A percentile compares a stretch with the other conserved stretches of the same genome.
Conservation (phyloP, 805 yeast genomes). For the Starmerella geochares region DNA sequence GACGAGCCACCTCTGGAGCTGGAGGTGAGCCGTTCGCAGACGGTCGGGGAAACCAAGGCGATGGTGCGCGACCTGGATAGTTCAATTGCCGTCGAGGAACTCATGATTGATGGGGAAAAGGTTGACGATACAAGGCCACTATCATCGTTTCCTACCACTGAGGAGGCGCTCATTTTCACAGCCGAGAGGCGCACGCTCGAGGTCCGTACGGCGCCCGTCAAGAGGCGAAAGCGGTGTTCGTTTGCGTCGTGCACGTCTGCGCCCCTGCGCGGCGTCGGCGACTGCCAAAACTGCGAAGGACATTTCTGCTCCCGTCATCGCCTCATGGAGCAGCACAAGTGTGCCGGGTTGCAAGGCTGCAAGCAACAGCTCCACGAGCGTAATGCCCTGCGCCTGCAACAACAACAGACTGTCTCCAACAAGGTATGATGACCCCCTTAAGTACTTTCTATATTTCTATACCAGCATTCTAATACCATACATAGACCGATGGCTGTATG, state of each 20-base stretch:
- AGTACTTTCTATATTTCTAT: background rate
- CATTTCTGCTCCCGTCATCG: conserved; percentile 82
- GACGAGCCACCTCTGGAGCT: conserved; percentile 23
- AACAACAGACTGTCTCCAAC: conserved; percentile 72
- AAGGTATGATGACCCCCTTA: conserved; percentile 44
- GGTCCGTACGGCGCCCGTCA: conserved; percentile 27
- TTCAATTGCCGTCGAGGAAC: conserved; percentile 27
- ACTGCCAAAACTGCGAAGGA: conserved; percentile 74
- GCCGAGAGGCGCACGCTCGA: conserved; percentile 27
- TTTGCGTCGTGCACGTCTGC: conserved; percentile 52
- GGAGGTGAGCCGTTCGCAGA: conserved; percentile 26
- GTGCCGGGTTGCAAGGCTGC: conserved; percentile 67
- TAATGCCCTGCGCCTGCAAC: conserved; percentile 71
- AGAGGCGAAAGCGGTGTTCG: conserved; percentile 40
- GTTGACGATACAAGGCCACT: conserved; percentile 30
- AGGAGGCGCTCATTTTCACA: conserved; percentile 26
- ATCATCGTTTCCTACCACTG: conserved; percentile 27
- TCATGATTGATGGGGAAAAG: conserved; percentile 26
- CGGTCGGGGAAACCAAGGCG: conserved; percentile 30
- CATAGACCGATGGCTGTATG: background rate
- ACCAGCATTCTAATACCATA: background rate
- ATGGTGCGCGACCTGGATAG: conserved; percentile 28
- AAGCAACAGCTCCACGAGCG: conserved; percentile 75
- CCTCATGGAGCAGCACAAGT: conserved; percentile 70
- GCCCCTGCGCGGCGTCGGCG: conserved; percentile 61